These are phyloP conservation scores for Ascoidea asiatica DNA, from an alignment of 805 yeast genomes.

Conservation along the genomic window DNA sequence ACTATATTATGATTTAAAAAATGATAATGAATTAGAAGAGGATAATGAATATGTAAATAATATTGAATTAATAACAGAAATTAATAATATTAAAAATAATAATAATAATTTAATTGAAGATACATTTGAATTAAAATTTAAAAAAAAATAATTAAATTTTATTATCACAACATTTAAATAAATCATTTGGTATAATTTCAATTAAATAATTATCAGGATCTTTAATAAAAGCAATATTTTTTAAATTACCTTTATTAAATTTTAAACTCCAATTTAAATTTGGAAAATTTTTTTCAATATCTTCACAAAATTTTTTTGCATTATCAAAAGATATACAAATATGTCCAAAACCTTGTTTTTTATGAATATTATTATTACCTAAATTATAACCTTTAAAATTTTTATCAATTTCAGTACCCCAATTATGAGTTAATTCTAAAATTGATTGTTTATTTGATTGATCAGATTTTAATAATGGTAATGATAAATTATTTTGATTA, in stretches of 20 bases:
- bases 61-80: too few relatives aligned
- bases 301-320: slow-evolving; percentile 37
- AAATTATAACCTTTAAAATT: slow-evolving; percentile 64
- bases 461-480: slow-evolving; percentile 16
- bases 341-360: slow-evolving; percentile 79
- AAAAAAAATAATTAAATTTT: too few relatives aligned
- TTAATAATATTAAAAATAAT: too few relatives aligned
- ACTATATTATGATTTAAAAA: too few relatives aligned
- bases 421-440: slow-evolving; percentile 86
- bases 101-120: too few relatives aligned
- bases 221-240: slow-evolving; percentile 53
- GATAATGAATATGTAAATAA: too few relatives aligned
- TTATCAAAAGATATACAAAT: slow-evolving; percentile 59
- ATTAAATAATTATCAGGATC: slow-evolving; percentile 90
- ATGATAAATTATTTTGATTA: slow-evolving; percentile 28
- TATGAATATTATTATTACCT: slow-evolving; percentile 57
- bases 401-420: slow-evolving; percentile 82
- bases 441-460: slow-evolving; percentile 48
- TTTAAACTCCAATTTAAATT: slow-evolving; percentile 43
- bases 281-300: slow-evolving; percentile 30
- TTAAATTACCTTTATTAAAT: slow-evolving; percentile 40
- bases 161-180: slow-evolving; percentile 9
- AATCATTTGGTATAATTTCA: slow-evolving; percentile 45
- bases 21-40: too few relatives aligned
- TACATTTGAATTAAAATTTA: too few relatives aligned